These are phyloP conservation scores for Pythium pyrilobum DNA, from an alignment of 352 stramenopile species.

Conservation along the genomic window DNA sequence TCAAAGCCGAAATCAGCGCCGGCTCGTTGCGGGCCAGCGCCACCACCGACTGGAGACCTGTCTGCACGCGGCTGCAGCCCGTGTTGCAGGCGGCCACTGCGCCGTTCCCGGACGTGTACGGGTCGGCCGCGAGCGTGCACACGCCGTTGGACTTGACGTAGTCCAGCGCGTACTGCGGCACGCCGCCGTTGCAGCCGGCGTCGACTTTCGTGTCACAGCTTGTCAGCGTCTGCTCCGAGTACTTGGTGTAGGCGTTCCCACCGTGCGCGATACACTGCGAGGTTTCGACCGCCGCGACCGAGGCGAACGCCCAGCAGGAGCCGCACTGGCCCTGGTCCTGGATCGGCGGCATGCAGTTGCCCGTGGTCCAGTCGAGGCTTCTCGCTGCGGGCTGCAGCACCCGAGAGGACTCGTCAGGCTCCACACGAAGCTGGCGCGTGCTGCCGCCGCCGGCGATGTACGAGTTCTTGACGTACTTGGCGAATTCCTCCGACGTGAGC, in stretches of 20 bases:
- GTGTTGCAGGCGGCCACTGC: constrained; percentile 1
- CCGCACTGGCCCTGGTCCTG: constrained; percentile 31
- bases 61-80: constrained; percentile 12
- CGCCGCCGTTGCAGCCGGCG: constrained; percentile 3
- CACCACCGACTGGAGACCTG: constrained; percentile 22
- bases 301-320: constrained; percentile 33
- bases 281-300: constrained; percentile 18
- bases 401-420: too few species aligned
- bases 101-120: constrained; percentile 40
- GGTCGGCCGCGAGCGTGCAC: constrained; percentile 9
- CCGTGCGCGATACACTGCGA: constrained; percentile 16
- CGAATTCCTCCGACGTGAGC: constrained; percentile 51
- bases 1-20: constrained; percentile 74
- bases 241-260: not conserved
- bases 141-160: not conserved
- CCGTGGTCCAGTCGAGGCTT: not conserved
- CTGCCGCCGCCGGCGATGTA: constrained; percentile 15
- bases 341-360: constrained; percentile 11
- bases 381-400: too few species aligned
- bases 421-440: not conserved
- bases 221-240: constrained; percentile 4
- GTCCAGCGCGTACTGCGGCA: not conserved
- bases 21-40: constrained; percentile 48
- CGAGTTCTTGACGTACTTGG: constrained; percentile 30
- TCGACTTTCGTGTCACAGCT: constrained; percentile 1